Evolutionary conservation across 495 filamentous ascomycete genomes (phyloP).

Genomic region (Tuber umbilicatum): DNA sequence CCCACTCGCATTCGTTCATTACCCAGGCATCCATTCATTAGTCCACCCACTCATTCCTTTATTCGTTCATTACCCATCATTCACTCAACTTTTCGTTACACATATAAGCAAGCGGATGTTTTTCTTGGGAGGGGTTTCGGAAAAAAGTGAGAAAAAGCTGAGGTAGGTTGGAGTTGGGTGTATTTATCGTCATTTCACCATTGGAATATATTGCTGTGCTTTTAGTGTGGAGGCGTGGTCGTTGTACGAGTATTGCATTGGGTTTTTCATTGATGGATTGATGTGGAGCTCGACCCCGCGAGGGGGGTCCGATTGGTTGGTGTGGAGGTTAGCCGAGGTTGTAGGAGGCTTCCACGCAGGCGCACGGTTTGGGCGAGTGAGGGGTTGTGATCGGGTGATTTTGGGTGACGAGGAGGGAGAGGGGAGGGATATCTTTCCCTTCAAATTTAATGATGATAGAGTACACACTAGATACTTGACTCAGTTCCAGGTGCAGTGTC

Average conservation of each 20-base stretch:
- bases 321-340: neutral
- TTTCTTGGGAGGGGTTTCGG: neutral
- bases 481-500: neutral
- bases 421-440: neutral
- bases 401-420: neutral
- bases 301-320: neutral
- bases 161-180: neutral
- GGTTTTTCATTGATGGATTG: neutral
- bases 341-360: neutral
- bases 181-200: neutral
- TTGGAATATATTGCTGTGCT: neutral
- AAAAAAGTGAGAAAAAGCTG: neutral
- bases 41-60: neutral
- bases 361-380: neutral
- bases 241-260: neutral
- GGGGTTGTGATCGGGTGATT: neutral
- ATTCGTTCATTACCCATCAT: neutral
- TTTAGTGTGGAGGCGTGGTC: neutral
- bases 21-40: neutral
- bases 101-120: neutral
- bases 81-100: neutral
- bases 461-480: neutral
- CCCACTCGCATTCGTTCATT: neutral
- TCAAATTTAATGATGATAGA: neutral
- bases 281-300: neutral